Conservation (phyloP, 257 asterid species). For the Coffea canephora region DNA sequence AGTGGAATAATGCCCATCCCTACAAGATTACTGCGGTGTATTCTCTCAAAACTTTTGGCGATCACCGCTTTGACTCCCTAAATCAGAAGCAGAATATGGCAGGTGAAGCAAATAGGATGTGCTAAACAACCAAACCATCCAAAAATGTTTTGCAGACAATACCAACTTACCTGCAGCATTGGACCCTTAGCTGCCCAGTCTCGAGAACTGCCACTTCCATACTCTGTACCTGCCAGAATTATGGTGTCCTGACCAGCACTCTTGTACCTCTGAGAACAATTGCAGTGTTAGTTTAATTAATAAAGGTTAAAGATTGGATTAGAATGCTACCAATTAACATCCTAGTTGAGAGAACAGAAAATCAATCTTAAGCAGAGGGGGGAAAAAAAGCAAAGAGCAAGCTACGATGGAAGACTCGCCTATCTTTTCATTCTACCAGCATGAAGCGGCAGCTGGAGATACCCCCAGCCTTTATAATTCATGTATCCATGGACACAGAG, state of each 20-base stretch:
- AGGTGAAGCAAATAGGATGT: background rate
- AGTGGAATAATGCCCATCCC: constrained; percentile 97
- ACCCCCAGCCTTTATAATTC: background rate
- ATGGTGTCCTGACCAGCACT: constrained; percentile 76
- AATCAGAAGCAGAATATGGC: background rate
- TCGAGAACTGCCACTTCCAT: constrained; percentile 98
- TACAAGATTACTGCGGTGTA: constrained; percentile 90
- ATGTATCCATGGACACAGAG: background rate
- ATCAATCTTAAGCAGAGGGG: background rate
- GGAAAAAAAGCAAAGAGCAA: background rate
- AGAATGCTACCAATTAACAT: background rate
- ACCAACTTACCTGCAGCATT: constrained; percentile 66
- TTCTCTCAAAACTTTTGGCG: constrained; percentile 90
- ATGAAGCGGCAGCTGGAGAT: background rate
- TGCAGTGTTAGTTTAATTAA: too few species aligned
- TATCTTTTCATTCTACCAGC: background rate
- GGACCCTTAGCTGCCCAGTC: constrained; percentile 99
- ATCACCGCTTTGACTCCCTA: constrained; percentile 98
- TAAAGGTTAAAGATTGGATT: background rate
- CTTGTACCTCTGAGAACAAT: constrained; percentile 63
- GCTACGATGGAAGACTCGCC: background rate
- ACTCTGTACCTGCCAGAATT: constrained; percentile 91
- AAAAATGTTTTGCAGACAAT: background rate
- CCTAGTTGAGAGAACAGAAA: background rate
- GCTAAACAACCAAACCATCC: background rate